Evolutionary conservation across 257 asterid genomes (phyloP), one percentile per base, ranked within the genome.

Genomic region (Gentiana dahurica): DNA sequence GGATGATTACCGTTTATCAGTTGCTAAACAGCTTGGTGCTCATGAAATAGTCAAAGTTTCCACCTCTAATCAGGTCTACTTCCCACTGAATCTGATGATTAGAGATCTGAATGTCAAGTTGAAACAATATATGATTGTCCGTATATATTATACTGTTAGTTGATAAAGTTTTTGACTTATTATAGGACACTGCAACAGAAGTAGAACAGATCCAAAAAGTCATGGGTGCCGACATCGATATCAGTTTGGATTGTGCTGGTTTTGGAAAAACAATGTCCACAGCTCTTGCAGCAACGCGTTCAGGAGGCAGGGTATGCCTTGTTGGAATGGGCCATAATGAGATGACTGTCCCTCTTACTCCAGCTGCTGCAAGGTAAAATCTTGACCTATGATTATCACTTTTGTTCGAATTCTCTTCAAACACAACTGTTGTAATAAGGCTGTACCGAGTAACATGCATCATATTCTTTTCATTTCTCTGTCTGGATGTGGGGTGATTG

Each of bases 231-330:
- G 67, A 44, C 38, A 62, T 85, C 33, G 78, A 79, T 70, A 67
- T 81, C 66, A 78, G 65, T 58, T 76, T 83, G 13, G 95, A 89
- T 66, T 89, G 92, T 66, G 94, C 86, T 4, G 94, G 94, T 36
- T 81, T 83, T 49, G 73, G 53, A 55, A 85, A 89, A 65, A 85
- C 95, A 36, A 83, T 83, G 97, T 62, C 85, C 9, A 85, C 86
- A 1, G 84, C 94, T 49, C 80, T 85, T 12, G 75, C 80, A 3
- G 92, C 89, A 8, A 86, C 95, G 34, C 70, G 72, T 34, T 55
- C 94, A 0, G 94, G 97, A 51, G 95, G 97, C 36, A 83, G 76
- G 66, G 94, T 89, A 59, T 83, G 94, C 74, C 89, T 89, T 6
- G 87, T 85, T 2, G 89, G 97, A 6, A 63, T 89, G 83, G 97